Conservation (phyloP, 2,329 filamentous ascomycete genomes). For the Colletotrichum simmondsii region DNA sequence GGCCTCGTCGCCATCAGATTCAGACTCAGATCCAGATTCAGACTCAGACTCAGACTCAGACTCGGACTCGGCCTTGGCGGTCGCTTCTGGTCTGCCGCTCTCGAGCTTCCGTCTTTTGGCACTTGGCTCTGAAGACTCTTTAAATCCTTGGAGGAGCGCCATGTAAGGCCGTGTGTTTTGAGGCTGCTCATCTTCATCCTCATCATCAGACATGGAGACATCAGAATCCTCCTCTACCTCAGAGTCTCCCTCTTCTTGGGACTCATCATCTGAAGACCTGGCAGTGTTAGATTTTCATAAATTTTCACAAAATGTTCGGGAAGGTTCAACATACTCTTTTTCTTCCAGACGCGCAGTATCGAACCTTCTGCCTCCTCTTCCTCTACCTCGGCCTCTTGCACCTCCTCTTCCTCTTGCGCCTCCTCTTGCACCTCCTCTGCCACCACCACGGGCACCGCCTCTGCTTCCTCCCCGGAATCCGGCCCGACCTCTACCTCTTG, state of each 20-base stretch:
- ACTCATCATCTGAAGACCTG: constrained; percentile 40
- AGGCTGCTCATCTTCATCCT: constrained; percentile 51
- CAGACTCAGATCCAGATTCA: constrained; percentile 35
- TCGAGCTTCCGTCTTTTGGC: constrained; percentile 69
- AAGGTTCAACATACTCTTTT: constrained; percentile 46
- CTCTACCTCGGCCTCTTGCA: constrained; percentile 43
- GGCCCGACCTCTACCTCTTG: constrained; percentile 40
- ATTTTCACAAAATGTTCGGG: background rate
- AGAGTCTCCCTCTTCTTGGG: constrained; percentile 41
- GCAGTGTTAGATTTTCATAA: background rate
- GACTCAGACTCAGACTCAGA: constrained; percentile 36
- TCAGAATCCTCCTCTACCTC: constrained; percentile 52
- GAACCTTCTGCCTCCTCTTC: constrained; percentile 41
- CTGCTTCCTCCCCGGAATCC: constrained; percentile 41
- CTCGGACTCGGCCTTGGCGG: constrained; percentile 34
- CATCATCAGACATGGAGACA: constrained; percentile 53
- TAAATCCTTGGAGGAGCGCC: constrained; percentile 68
- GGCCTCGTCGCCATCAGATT: constrained; percentile 35
- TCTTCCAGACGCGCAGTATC: constrained; percentile 55
- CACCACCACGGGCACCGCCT: constrained; percentile 33
- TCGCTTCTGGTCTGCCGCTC: constrained; percentile 41
- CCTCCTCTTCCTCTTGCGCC: constrained; percentile 47
- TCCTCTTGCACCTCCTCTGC: constrained; percentile 48
- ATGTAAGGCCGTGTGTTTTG: constrained; percentile 62
- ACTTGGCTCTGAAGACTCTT: constrained; percentile 55